Conservation (phyloP, 192 early-diverging fungal genomes). For the Geranomyces variabilis region DNA sequence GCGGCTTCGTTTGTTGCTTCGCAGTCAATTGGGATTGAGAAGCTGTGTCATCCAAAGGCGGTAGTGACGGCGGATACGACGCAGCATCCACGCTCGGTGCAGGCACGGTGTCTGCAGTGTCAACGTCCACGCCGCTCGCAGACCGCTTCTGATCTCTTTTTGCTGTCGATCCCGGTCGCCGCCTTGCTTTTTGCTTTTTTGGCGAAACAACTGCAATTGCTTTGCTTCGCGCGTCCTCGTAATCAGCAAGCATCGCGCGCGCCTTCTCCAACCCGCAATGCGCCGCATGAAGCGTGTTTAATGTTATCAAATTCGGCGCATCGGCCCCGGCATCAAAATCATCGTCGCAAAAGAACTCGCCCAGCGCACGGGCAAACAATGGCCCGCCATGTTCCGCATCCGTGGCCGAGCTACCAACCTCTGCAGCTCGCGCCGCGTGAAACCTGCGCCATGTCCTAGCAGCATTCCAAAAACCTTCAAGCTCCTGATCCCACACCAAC, state of each 20-base stretch:
- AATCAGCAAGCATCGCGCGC: not conserved
- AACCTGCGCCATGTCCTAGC: constrained; percentile 7
- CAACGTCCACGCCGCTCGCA: not conserved
- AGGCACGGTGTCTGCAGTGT: not conserved
- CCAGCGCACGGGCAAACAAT: constrained; percentile 44
- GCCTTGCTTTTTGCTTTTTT: not conserved
- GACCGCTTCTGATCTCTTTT: not conserved
- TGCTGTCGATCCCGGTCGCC: not conserved
- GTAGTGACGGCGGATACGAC: no score
- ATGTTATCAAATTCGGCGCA: not conserved
- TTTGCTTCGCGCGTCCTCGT: no score
- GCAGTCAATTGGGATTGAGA: not conserved
- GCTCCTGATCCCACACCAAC: constrained; percentile 44
- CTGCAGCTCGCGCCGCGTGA: not conserved
- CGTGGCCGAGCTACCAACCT: not conserved
- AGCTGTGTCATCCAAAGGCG: no score
- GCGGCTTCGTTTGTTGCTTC: not conserved
- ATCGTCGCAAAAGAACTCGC: constrained; percentile 27
- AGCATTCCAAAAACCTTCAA: constrained; percentile 42
- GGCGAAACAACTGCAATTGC: not conserved
- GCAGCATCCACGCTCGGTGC: not conserved
- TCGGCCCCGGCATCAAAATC: not conserved
- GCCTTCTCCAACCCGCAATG: not conserved
- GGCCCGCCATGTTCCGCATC: constrained; percentile 31
- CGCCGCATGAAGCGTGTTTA: not conserved